These are phyloP conservation scores for Ophiostoma ulmi DNA, from an alignment of 2,329 filamentous ascomycete species.

Conservation along the genomic window DNA sequence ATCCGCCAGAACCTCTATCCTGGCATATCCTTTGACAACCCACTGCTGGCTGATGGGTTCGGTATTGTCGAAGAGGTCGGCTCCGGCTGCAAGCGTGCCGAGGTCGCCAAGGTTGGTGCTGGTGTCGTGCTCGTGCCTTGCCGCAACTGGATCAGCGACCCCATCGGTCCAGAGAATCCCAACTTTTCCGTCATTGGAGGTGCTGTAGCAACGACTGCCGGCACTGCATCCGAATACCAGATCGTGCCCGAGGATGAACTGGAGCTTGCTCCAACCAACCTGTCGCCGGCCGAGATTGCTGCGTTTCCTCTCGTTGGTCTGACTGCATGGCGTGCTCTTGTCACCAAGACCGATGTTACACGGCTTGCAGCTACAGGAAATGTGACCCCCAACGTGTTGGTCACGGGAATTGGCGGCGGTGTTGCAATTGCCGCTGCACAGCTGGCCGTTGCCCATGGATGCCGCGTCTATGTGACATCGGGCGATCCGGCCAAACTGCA, in stretches of 20 bases:
- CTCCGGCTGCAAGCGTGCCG: slow-evolving; percentile 36
- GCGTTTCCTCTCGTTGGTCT: slow-evolving; percentile 79
- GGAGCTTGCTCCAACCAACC: slow-evolving; percentile 68
- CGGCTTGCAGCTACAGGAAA: not conserved
- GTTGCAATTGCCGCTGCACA: slow-evolving; percentile 78
- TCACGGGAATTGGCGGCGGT: slow-evolving; percentile 90
- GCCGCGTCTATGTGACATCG: slow-evolving; percentile 76
- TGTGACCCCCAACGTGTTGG: slow-evolving; percentile 66
- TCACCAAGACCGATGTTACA: slow-evolving; percentile 57
- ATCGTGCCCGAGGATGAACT: slow-evolving; percentile 66
- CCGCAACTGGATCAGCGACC: slow-evolving; percentile 67
- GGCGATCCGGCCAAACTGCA: slow-evolving; percentile 70
- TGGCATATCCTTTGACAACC: slow-evolving; percentile 69
- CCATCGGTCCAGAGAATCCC: slow-evolving; percentile 65
- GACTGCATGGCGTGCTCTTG: slow-evolving; percentile 81
- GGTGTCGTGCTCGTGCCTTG: slow-evolving; percentile 74
- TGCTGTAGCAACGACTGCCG: slow-evolving; percentile 58
- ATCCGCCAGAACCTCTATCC: slow-evolving; percentile 91
- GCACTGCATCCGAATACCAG: slow-evolving; percentile 70
- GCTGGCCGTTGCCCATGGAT: slow-evolving; percentile 70
- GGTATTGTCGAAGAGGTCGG: slow-evolving; percentile 67
- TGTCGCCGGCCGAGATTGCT: slow-evolving; percentile 69
- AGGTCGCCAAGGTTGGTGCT: slow-evolving; percentile 50
- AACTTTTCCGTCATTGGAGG: slow-evolving; percentile 64
- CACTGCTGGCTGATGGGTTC: slow-evolving; percentile 76